These are phyloP conservation scores for Glaciozyma martinii DNA, from an alignment of 768 basidiomycete species.

Conservation along the genomic window DNA sequence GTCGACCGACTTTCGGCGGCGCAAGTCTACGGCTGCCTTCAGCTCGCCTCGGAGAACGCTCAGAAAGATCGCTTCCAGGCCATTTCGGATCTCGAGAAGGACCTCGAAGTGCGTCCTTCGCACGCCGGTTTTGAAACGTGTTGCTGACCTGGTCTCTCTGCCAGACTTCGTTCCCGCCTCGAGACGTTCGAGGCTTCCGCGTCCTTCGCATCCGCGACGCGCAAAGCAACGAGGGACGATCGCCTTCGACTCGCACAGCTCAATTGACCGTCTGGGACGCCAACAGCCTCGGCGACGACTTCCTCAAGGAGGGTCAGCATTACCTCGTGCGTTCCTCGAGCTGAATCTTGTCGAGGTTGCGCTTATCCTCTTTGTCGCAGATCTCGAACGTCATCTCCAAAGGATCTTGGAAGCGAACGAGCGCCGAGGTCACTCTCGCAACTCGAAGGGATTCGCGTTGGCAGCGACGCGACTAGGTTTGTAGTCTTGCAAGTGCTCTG, in stretches of 20 bases:
- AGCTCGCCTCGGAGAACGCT: constrained; percentile 48
- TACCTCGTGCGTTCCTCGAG: constrained; percentile 52
- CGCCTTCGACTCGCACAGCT: constrained; percentile 52
- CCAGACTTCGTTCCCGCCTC: constrained; percentile 57
- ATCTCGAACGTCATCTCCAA: constrained; percentile 64
- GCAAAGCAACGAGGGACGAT: neutral
- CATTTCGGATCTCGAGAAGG: constrained; percentile 56
- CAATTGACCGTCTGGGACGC: constrained; percentile 84
- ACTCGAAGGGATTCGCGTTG: constrained; percentile 56
- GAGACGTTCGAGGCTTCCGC: constrained; percentile 66
- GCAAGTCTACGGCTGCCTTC: constrained; percentile 3
- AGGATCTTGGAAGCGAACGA: constrained; percentile 64
- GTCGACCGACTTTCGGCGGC: constrained; percentile 1
- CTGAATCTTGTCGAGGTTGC: too few relatives aligned
- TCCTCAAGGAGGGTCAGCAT: constrained; percentile 55
- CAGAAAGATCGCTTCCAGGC: constrained; percentile 48
- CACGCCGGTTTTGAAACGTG: too few relatives aligned
- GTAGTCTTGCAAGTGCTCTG: neutral
- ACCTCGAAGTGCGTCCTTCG: constrained; percentile 55
- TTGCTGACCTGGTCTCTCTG: neutral
- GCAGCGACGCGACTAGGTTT: constrained; percentile 5
- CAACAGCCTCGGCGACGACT: constrained; percentile 45
- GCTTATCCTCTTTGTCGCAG: constrained; percentile 31
- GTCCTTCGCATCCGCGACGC: constrained; percentile 62
- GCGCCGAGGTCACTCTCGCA: constrained; percentile 61